These are phyloP conservation scores for Kodamaea kakaduensis DNA, from an alignment of 805 yeast genomes.

Conservation along the genomic window DNA sequence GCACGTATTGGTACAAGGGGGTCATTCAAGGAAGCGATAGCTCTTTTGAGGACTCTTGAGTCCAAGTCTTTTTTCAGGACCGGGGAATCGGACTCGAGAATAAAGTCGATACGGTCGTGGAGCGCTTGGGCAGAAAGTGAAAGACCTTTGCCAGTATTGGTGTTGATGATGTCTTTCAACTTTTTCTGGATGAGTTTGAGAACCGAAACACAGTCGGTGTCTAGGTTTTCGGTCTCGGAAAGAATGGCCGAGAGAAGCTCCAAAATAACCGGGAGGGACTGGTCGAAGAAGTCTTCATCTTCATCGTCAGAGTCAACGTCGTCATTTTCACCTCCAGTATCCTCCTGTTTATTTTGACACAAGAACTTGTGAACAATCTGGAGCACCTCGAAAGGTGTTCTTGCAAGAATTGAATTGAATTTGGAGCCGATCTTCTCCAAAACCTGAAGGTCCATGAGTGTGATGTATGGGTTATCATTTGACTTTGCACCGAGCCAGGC, in stretches of 20 bases:
- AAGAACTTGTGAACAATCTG: constrained; percentile 30
- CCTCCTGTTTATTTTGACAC: constrained; percentile 22
- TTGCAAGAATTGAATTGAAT: constrained; percentile 54
- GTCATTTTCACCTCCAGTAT: constrained; percentile 19
- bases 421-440: constrained; percentile 57
- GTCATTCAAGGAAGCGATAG: constrained; percentile 66
- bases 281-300: constrained; percentile 13
- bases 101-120: constrained; percentile 23
- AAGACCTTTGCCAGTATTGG: constrained; percentile 5
- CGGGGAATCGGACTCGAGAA: constrained; percentile 25
- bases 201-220: constrained; percentile 24
- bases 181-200: constrained; percentile 26
- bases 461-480: constrained; percentile 41
- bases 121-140: constrained; percentile 23
- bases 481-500: constrained; percentile 50
- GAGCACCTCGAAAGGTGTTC: constrained; percentile 56
- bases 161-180: constrained; percentile 10
- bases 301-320: constrained; percentile 25
- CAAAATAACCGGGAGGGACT: constrained; percentile 26
- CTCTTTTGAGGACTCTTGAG: constrained; percentile 46
- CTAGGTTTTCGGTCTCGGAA: constrained; percentile 27
- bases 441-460: constrained; percentile 57
- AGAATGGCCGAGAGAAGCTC: constrained; percentile 37
- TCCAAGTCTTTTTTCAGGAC: constrained; percentile 29
- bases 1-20: constrained; percentile 82